Evolutionary conservation across 805 yeast genomes (phyloP), one percentile per base, ranked within the genome.

Genomic region (Candida succiphila): DNA sequence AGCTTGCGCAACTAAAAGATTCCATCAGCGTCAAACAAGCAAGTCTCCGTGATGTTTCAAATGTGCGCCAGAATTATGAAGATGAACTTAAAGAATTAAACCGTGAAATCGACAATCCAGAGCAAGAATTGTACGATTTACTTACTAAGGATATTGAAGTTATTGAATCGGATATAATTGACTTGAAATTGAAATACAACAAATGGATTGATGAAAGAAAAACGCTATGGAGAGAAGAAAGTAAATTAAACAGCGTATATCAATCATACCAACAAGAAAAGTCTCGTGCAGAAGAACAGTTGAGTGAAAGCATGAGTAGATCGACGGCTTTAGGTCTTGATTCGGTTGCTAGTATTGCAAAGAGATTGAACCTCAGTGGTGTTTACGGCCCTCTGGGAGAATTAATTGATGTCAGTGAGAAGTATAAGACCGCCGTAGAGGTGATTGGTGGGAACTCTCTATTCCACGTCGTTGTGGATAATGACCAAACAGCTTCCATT

Each of bases 311-410:
- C 0, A 82, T 85, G 84, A 85, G 77, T 51, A 65, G 88, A 38
- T 64, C 75, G 5, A 72, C 78, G 41, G 70, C 79, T 2, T 56
- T 64, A 29, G 96, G 96, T 10, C 58, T 89, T 13, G 68, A 67
- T 15, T 73, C 83, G 3, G 83, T 88, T 1, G 70, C 69, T 31
- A 60, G 69, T n/a, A 78, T 87, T 21, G 65, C 81, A 0, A 57
- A 63, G 23, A 67, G 68, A 34, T 57, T 87, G 30, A 75, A 75
- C 7, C 53, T 89, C 25, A 56, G 57, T 1, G 69, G 76, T 15
- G 94, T 86, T 8, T 77, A 72, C 55, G 98, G 98, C 0, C 78
- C 94, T 1, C 55, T 92, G 14, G 92, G 94, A 26, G 95, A 87
- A 41, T 61, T 92, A 22, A 80, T 92, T 33, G 69, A 69, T 36